Base-by-base conservation (phyloP, 208 protist genomes). In the Leishmania mexicana region DNA sequence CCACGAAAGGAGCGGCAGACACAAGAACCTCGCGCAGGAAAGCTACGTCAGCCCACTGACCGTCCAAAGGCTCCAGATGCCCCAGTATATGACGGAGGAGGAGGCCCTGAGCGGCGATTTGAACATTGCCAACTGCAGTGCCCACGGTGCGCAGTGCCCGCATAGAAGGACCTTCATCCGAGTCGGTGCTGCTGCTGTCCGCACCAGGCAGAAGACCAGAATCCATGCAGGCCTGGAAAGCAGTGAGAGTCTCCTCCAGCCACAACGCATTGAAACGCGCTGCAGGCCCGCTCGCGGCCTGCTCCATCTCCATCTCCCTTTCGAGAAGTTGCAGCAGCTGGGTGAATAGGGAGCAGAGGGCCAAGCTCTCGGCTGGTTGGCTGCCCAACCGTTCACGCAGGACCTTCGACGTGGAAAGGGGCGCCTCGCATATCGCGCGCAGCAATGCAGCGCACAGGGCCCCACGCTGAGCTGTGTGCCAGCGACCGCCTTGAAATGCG, bases 321-420 rank as follows among this genome's bases (percentile, higher is more conserved):
- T 58, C 70, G 28, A 78, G 60, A 17, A 54, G 53, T 10, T 64
- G 64, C 28, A 85, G 73, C 62, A 70, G 42, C 42, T 78, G 72
- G 0, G 57, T 54, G 57, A 85, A 76, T 15, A 79, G 31, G 53
- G 42, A 54, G 64, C 83, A 81, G 60, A 85, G 78, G 17, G 42
- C 28, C 2, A 77, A 11, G 78, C 70, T 76, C 53, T 81, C 72
- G 17, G 58, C 19, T 47, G 5, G 51, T 60, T 72, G 67, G n/a
- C 76, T 75, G 15, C 75, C 81, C 35, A 84, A 75, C 81, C 81
- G 80, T 62, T 79, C 76, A 7, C 68, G 81, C 75, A 84, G 81
- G 2, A 60, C 51, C 17, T 49, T 31, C 24, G 76, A 75, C 19
- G 49, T 71, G 15, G 76, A 54, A 76, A 84, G 58, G 13, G 45